Conservation (phyloP, 2,329 filamentous ascomycete genomes). For the Paraconiothyrium sp. region DNA sequence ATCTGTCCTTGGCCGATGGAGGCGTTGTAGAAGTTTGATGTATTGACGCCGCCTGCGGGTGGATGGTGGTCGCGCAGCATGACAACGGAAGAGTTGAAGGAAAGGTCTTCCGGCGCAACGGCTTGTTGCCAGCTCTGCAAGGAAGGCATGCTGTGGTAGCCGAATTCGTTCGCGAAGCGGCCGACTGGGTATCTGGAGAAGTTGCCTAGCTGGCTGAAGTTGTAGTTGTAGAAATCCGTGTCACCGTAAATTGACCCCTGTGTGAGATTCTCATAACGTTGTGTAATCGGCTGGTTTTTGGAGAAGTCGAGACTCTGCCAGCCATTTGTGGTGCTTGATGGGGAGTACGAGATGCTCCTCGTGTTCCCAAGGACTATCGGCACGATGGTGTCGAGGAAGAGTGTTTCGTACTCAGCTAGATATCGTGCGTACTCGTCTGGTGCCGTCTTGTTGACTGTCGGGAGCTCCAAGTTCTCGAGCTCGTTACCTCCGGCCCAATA, state of each 20-base stretch:
- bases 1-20: conserved; percentile 64
- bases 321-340: conserved; percentile 68
- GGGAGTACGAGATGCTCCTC: conserved; percentile 68
- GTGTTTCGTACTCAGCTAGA: conserved; percentile 64
- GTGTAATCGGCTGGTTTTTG: conserved; percentile 61
- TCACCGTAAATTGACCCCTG: conserved; percentile 66
- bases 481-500: conserved; percentile 63
- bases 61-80: conserved; percentile 69
- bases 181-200: conserved; percentile 65
- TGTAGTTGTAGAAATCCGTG: conserved; percentile 70
- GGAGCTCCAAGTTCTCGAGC: conserved; percentile 65
- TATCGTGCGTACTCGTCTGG: conserved; percentile 57
- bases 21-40: conserved; percentile 56
- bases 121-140: conserved; percentile 67
- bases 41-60: conserved; percentile 60
- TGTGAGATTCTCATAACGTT: conserved; percentile 66
- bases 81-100: conserved; percentile 67
- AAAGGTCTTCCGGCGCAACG: conserved; percentile 60
- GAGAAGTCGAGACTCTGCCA: conserved; percentile 65
- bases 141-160: conserved; percentile 70
- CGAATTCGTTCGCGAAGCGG: conserved; percentile 71
- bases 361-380: conserved; percentile 67
- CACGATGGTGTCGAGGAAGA: conserved; percentile 66
- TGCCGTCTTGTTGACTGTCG: conserved; percentile 46
- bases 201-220: conserved; percentile 63